Evolutionary conservation across 495 filamentous ascomycete species (phyloP).

Genomic region (Physcia stellaris): DNA sequence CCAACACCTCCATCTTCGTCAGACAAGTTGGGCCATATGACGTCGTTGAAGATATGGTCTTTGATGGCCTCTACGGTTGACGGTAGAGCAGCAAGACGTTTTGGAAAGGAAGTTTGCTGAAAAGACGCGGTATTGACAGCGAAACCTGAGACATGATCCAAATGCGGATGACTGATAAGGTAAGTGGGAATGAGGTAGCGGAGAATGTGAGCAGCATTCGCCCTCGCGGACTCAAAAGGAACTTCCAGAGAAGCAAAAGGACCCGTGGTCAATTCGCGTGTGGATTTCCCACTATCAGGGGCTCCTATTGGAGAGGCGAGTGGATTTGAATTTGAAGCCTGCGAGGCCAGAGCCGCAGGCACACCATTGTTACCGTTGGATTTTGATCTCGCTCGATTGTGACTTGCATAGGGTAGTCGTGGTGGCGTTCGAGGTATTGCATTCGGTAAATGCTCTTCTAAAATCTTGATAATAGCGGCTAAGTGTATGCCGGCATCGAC

Average conservation of each 20-base stretch:
- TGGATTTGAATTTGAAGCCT: neutral
- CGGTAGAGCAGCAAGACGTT: constrained; percentile 71
- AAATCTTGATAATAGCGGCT: constrained; percentile 60
- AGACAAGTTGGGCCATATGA: constrained; percentile 95
- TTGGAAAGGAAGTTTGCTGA: constrained; percentile 57
- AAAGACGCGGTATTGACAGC: constrained; percentile 84
- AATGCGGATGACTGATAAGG: constrained; percentile 85
- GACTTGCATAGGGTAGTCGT: neutral
- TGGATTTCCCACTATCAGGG: constrained; percentile 5
- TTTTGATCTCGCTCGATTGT: constrained; percentile 3
- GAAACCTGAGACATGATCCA: constrained; percentile 85
- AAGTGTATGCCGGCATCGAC: constrained; percentile 90
- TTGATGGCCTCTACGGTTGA: constrained; percentile 81
- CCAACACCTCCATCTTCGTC: constrained; percentile 93
- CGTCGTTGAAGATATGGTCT: constrained; percentile 87
- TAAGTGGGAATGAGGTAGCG: constrained; percentile 70
- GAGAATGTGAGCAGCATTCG: constrained; percentile 70
- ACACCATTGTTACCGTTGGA: neutral
- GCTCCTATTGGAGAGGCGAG: neutral
- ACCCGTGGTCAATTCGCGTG: constrained; percentile 20
- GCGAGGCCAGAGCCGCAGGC: neutral
- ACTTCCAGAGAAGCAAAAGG: constrained; percentile 69
- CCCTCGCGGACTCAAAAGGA: constrained; percentile 42
- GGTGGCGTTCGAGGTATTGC: constrained; percentile 4
- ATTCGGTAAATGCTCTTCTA: constrained; percentile 37